Base-by-base conservation (phyloP, 495 filamentous ascomycete genomes). In the Elaphomyces granulatus region DNA sequence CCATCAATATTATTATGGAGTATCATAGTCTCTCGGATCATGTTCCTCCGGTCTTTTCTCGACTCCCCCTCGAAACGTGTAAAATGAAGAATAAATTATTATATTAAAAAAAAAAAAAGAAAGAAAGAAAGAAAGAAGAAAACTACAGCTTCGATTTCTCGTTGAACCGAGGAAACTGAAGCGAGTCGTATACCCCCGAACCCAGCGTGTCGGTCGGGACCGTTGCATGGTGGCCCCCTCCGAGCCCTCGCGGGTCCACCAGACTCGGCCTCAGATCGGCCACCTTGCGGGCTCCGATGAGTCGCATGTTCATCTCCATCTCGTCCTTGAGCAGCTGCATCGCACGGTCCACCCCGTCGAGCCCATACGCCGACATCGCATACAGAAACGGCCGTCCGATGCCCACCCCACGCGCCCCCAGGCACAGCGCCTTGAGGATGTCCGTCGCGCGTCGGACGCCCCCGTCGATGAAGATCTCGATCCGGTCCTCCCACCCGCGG, bases 251-350 rank as follows among this genome's bases (percentile, higher is more conserved):
- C 0, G 72, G 72, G 58, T 96, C 90, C 37, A 98, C 52, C 53
- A 96, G 43, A 9, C 71, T 74, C 4, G 86, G 78, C 42, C 78
- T 84, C 38, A 98, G 60, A 39, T 98, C 78, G 26, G 72, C 78
- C 16, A 98, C 55, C 30, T 52, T 75, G 1, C 67, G 70, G 20
- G 75, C 80, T 10, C 90, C 90, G 48, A 96, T 85, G 45, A 98
- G 64, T 7, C 92, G 74, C 90, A 98, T 96, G 50, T 83, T 83
- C 88, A 96, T 94, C 68, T 88, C 87, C 78, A 98, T 86, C 71
- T 98, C 90, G 54, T 96, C 90, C 67, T 84, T 92, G 43, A 98
- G 73, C 46, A 98, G 66, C 63, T 88, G 82, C 79, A 95, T 94
- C 15, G 88, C 90, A 12, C 85, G 71, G 46, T 90, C 78, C 18